phyloP scores from a whole-genome alignment of 805 yeast genomes.

The Candida pseudofarinosa region DNA sequence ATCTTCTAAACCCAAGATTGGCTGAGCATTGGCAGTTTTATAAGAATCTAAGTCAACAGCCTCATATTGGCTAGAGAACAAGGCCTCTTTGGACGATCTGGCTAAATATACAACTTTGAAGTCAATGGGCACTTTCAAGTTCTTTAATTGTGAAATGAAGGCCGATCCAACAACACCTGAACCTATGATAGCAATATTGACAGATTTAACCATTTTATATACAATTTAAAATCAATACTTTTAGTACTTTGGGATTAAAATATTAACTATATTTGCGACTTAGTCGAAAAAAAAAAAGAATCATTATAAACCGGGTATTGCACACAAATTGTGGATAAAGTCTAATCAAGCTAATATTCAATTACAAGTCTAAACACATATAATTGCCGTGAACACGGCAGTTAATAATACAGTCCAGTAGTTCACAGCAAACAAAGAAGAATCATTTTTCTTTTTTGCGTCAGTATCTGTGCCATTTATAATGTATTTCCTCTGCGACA shows the following conservation, averaged over 20 bases:
- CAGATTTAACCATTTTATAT: constrained; percentile 27
- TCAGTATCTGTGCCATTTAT: constrained; percentile 29
- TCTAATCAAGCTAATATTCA: no score
- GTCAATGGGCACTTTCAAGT: constrained; percentile 54
- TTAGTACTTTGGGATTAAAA: background rate
- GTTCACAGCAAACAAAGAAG: background rate
- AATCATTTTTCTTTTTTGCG: constrained; percentile 1
- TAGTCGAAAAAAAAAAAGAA: background rate
- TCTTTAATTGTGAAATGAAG: constrained; percentile 74
- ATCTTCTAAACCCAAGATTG: constrained; percentile 52
- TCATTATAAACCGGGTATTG: no score
- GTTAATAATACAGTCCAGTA: background rate
- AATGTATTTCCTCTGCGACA: constrained; percentile 33
- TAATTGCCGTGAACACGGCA: background rate
- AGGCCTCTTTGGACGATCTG: constrained; percentile 61
- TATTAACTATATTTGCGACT: background rate
- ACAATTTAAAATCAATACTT: background rate
- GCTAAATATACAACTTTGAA: constrained; percentile 82
- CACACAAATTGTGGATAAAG: no score
- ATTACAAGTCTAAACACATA: no score
- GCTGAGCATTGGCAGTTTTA: constrained; percentile 45
- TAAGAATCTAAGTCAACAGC: constrained; percentile 66
- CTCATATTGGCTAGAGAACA: constrained; percentile 62
- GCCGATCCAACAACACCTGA: constrained; percentile 96
- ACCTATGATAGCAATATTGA: constrained; percentile 49